These are phyloP conservation scores for Pontederia crassipes DNA, from an alignment of 176 grass and related monocot species.

Conservation along the genomic window DNA sequence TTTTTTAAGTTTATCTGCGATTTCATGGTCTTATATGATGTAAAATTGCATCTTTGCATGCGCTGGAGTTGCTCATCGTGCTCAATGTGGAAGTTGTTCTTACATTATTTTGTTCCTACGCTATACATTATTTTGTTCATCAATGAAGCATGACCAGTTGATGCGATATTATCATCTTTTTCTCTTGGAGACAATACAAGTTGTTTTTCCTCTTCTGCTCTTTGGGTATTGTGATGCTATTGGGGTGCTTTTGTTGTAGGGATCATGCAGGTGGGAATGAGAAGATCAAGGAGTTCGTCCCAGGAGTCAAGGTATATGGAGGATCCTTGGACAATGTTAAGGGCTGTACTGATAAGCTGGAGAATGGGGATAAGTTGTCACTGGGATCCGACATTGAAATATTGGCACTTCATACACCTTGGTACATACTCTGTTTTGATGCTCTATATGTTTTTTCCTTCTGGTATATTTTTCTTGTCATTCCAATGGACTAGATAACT, in stretches of 20 bases:
- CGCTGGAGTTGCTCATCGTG: too few species aligned
- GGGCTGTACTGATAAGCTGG: conserved; percentile 72
- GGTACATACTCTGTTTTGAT: conserved; percentile 25
- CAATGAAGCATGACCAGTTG: not conserved
- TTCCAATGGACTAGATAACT: too few species aligned
- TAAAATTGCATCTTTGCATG: too few species aligned
- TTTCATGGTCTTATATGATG: too few species aligned
- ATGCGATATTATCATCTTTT: not conserved
- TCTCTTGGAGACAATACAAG: too few species aligned
- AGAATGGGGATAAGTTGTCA: conserved; percentile 72
- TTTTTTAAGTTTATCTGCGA: too few species aligned
- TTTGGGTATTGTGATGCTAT: too few species aligned
- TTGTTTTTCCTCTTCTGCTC: too few species aligned
- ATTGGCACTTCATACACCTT: conserved; percentile 76
- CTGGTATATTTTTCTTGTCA: too few species aligned
- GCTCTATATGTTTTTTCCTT: not conserved
- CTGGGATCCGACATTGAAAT: conserved; percentile 66
- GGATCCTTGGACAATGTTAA: conserved; percentile 77
- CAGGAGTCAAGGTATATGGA: conserved; percentile 79
- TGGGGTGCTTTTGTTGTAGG: conserved; percentile 26
- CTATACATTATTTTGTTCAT: not conserved
- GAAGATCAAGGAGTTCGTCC: conserved; percentile 51
- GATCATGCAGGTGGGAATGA: conserved; percentile 97
- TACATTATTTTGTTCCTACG: too few species aligned
- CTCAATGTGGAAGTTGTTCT: too few species aligned